Evolutionary conservation across 495 filamentous ascomycete species (phyloP).

Genomic region (Staphylotrichum longicolle): DNA sequence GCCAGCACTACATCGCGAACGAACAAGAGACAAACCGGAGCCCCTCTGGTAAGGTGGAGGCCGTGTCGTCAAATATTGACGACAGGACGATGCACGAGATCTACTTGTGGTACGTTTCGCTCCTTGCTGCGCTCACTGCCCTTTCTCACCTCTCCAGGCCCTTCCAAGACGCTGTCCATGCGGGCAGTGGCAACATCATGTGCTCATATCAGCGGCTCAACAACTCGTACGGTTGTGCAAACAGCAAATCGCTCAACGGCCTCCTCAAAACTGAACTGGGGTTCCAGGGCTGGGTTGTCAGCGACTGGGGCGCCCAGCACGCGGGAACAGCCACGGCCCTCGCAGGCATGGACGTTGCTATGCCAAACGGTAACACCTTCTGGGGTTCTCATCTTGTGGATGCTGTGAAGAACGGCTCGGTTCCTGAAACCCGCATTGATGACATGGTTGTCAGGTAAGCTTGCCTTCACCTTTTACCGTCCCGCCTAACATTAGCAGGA

Average conservation of each 20-base stretch:
- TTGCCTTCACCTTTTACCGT: background rate
- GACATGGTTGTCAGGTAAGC: conserved; percentile 51
- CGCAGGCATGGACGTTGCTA: conserved; percentile 61
- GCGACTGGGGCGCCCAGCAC: conserved; percentile 64
- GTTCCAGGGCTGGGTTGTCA: conserved; percentile 60
- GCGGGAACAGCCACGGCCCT: conserved; percentile 52
- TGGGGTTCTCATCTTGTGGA: conserved; percentile 43
- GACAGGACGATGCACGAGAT: conserved; percentile 69
- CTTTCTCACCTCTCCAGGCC: conserved; percentile 42
- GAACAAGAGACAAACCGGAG: conserved; percentile 67
- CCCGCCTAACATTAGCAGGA: conserved; percentile 40
- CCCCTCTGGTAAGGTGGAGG: conserved; percentile 42
- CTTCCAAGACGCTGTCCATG: conserved; percentile 63
- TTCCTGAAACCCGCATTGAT: conserved; percentile 49
- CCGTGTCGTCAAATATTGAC: conserved; percentile 61
- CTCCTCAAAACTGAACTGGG: conserved; percentile 65
- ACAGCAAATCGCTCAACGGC: conserved; percentile 59
- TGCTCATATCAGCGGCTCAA: conserved; percentile 70
- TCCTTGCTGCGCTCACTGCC: conserved; percentile 13
- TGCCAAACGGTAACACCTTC: conserved; percentile 50
- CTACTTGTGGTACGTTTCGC: conserved; percentile 58
- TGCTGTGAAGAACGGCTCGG: conserved; percentile 49
- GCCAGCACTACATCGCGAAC: conserved; percentile 59
- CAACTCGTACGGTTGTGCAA: conserved; percentile 63
- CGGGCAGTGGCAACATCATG: conserved; percentile 62